A percentile compares a stretch with the other conserved stretches of the same genome.
These are phyloP conservation scores for Talaromyces piceae DNA, from an alignment of 2,329 filamentous ascomycete genomes.

Conservation along the genomic window DNA sequence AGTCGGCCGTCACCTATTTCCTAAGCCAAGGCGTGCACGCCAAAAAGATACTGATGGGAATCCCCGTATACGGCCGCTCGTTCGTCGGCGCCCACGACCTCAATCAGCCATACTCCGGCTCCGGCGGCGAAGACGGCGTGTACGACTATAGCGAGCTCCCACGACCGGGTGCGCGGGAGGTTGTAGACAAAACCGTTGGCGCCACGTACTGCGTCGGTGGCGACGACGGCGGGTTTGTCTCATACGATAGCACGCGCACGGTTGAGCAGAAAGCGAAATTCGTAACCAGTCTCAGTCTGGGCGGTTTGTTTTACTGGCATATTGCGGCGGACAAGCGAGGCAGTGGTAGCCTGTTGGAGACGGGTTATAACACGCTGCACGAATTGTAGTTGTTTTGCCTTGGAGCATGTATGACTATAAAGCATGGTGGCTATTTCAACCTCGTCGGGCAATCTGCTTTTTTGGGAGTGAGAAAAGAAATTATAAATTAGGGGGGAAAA, in stretches of 20 bases:
- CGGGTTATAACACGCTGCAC: slow-evolving; percentile 51
- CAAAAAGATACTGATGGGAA: slow-evolving; percentile 65
- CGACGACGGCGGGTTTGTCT: slow-evolving; percentile 66
- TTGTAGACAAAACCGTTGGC: slow-evolving; percentile 58
- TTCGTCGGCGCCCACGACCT: slow-evolving; percentile 60
- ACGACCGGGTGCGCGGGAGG: slow-evolving; percentile 52
- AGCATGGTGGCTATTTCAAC: not conserved
- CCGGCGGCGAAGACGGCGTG: slow-evolving; percentile 57
- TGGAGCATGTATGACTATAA: not conserved
- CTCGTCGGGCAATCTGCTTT: too few relatives aligned
- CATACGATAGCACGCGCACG: slow-evolving; percentile 71
- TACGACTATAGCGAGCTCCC: slow-evolving; percentile 71
- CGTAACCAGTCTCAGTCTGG: slow-evolving; percentile 63
- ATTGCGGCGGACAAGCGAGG: slow-evolving; percentile 62
- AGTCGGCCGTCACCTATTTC: slow-evolving; percentile 59
- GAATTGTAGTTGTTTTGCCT: slow-evolving; percentile 20
- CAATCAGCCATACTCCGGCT: slow-evolving; percentile 51
- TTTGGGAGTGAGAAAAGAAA: not conserved
- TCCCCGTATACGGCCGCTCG: slow-evolving; percentile 68
- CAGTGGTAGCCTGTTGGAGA: slow-evolving; percentile 51
- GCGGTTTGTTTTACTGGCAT: slow-evolving; percentile 75
- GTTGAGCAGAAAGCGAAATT: slow-evolving; percentile 68
- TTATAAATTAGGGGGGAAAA: too few relatives aligned
- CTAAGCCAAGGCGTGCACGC: slow-evolving; percentile 58
- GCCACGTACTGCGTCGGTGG: slow-evolving; percentile 64